Evolutionary conservation across 1,139 yeast genomes (phyloP).

Genomic region (Zhuliangozyma parablackwelliae): DNA sequence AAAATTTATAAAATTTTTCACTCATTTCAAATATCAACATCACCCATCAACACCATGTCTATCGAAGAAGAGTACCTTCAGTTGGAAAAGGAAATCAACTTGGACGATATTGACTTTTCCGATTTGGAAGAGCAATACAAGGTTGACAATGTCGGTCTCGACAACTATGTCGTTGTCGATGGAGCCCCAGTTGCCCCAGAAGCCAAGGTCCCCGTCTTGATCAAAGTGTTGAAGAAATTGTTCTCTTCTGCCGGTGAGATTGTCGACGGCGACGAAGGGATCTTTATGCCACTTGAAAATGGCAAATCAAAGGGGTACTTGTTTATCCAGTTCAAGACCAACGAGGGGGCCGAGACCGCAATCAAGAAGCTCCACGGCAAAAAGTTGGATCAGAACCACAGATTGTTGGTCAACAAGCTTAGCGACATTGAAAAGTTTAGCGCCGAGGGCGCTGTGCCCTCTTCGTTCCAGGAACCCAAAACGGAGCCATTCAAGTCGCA

Average conservation of each 20-base stretch:
- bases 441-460: constrained; percentile 57
- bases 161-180: constrained; percentile 80
- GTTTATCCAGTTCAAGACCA: constrained; percentile 75
- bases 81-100: constrained; percentile 45
- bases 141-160: constrained; percentile 59
- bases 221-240: constrained; percentile 80
- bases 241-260: constrained; percentile 67
- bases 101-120: constrained; percentile 73
- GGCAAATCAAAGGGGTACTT: constrained; percentile 85
- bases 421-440: constrained; percentile 83
- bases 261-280: constrained; percentile 61
- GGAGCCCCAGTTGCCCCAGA: constrained; percentile 97
- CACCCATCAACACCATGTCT: constrained; percentile 4
- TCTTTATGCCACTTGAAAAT: constrained; percentile 76
- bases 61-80: constrained; percentile 17
- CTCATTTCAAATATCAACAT: background rate
- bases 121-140: constrained; percentile 79
- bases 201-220: constrained; percentile 75
- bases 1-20: background rate
- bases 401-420: constrained; percentile 78
- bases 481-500: constrained; percentile 66
- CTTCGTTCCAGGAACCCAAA: constrained; percentile 66
- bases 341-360: constrained; percentile 71
- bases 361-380: constrained; percentile 79
- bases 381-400: constrained; percentile 90